These are phyloP conservation scores for Chlamydomonas sphaeroides DNA, from an alignment of 139 green algal species.

Conservation along the genomic window DNA sequence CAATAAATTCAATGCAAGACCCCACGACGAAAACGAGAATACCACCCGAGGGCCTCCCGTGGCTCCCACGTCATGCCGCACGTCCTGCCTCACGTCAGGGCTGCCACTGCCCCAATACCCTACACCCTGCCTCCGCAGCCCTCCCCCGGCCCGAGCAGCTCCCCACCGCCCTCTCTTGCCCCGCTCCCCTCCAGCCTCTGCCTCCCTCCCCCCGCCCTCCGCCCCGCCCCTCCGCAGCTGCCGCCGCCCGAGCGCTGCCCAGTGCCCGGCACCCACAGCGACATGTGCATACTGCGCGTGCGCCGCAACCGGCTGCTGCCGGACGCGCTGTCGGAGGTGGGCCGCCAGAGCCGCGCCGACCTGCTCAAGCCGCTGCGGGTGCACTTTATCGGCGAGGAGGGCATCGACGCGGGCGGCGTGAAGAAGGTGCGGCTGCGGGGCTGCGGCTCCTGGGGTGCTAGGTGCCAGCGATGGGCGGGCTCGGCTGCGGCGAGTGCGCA, in stretches of 20 bases:
- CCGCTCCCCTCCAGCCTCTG: too few relatives aligned
- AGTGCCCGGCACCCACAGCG: conserved; percentile 75
- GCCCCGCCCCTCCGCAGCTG: conserved; percentile 39
- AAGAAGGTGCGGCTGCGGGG: conserved; percentile 86
- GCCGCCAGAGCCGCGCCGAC: conserved; percentile 71
- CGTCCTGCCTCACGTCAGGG: too few relatives aligned
- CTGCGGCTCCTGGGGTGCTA: conserved; percentile 94
- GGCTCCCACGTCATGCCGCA: too few relatives aligned
- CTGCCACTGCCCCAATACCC: too few relatives aligned
- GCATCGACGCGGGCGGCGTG: conserved; percentile 86
- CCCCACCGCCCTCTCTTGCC: too few relatives aligned
- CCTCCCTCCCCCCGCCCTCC: not conserved
- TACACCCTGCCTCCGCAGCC: too few relatives aligned
- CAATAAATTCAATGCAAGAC: too few relatives aligned
- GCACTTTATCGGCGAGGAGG: conserved; percentile 97
- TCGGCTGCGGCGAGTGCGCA: too few relatives aligned
- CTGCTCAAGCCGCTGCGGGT: conserved; percentile 94
- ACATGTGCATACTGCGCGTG: conserved; percentile 93
- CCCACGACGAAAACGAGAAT: too few relatives aligned
- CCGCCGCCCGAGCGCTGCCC: conserved; percentile 56
- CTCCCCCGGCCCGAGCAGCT: too few relatives aligned
- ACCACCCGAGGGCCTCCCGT: too few relatives aligned
- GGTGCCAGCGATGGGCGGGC: too few relatives aligned
- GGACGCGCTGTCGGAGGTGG: conserved; percentile 90
- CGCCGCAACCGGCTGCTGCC: conserved; percentile 87